phyloP scores from a whole-genome alignment of 2,329 filamentous ascomycete species.

The Aspergillus ustus region DNA sequence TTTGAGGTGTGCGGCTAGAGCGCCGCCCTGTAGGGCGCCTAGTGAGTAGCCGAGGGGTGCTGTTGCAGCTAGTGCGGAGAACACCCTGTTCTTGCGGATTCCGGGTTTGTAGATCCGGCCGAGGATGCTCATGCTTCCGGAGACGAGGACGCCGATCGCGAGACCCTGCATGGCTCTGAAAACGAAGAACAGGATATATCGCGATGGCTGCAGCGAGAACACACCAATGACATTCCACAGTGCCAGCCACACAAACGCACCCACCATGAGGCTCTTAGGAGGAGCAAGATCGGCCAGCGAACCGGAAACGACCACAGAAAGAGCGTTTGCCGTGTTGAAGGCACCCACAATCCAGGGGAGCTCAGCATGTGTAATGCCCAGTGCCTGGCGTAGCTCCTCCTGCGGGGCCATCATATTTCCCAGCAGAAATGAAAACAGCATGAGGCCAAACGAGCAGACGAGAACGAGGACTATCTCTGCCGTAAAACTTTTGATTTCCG shows the following conservation, averaged over 20 bases:
- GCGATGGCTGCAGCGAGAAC: conserved; percentile 42
- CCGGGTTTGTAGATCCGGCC: conserved; percentile 53
- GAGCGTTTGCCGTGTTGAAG: conserved; percentile 47
- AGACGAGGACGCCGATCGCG: conserved; percentile 54
- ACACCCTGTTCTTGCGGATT: conserved; percentile 53
- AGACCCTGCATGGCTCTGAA: conserved; percentile 52
- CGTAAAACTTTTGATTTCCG: conserved; percentile 46
- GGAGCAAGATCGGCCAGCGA: conserved; percentile 46
- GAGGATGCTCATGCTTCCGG: conserved; percentile 55
- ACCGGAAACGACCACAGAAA: conserved; percentile 49
- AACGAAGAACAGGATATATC: conserved; percentile 39
- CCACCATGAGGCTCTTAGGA: conserved; percentile 48
- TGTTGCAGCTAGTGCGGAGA: conserved; percentile 54
- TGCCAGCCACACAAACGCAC: conserved; percentile 49
- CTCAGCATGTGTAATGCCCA: conserved; percentile 46
- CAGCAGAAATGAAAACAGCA: conserved; percentile 49
- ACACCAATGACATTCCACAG: conserved; percentile 47
- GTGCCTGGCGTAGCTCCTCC: conserved; percentile 39
- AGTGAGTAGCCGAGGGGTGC: conserved; percentile 52
- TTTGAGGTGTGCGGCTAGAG: conserved; percentile 41
- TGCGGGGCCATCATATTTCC: conserved; percentile 50
- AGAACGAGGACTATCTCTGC: conserved; percentile 48
- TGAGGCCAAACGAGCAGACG: conserved; percentile 49
- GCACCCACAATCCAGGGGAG: conserved; percentile 51
- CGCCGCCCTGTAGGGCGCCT: conserved; percentile 51